phyloP scores from a whole-genome alignment of 371 early-diverging fungal species.

The Apophysomyces ossiformis region DNA sequence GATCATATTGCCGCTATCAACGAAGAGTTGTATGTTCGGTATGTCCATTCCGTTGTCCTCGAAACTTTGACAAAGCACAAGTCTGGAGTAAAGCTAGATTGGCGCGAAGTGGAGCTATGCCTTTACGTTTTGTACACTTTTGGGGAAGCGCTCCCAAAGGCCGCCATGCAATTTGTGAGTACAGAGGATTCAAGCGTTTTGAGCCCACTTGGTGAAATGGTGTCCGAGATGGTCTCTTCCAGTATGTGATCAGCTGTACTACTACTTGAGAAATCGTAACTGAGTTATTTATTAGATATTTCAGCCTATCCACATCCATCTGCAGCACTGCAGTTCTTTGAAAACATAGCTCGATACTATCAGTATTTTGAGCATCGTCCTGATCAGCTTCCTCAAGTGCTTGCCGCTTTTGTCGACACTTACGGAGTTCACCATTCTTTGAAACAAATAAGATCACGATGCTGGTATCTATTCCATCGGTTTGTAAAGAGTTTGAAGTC shows the following conservation, averaged over 20 bases:
- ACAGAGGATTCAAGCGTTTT: conserved; percentile 42
- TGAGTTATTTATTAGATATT: conserved; percentile 49
- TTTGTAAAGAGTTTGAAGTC: conserved; percentile 79
- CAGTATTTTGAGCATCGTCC: conserved; percentile 76
- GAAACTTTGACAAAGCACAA: conserved; percentile 59
- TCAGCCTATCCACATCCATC: conserved; percentile 84
- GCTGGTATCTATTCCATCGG: conserved; percentile 90
- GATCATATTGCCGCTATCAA: conserved; percentile 77
- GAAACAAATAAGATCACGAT: conserved; percentile 74
- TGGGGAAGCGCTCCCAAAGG: conserved; percentile 70
- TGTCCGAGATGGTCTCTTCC: conserved; percentile 70
- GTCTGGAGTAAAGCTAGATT: conserved; percentile 57
- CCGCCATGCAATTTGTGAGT: conserved; percentile 62
- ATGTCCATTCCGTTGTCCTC: conserved; percentile 64
- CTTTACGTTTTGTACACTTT: conserved; percentile 79
- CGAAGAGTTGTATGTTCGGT: conserved; percentile 58
- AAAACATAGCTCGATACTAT: conserved; percentile 75
- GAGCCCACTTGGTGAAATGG: conserved; percentile 75
- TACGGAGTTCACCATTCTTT: conserved; percentile 82
- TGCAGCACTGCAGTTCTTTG: conserved; percentile 77
- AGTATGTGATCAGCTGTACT: conserved; percentile 22
- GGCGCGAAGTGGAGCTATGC: conserved; percentile 86
- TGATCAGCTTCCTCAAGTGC: conserved; percentile 70
- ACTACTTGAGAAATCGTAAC: background rate
- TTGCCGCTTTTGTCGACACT: conserved; percentile 78